Evolutionary conservation across 1,284 basidiomycete species (phyloP).

Genomic region (Tetrapyrgos nigripes): DNA sequence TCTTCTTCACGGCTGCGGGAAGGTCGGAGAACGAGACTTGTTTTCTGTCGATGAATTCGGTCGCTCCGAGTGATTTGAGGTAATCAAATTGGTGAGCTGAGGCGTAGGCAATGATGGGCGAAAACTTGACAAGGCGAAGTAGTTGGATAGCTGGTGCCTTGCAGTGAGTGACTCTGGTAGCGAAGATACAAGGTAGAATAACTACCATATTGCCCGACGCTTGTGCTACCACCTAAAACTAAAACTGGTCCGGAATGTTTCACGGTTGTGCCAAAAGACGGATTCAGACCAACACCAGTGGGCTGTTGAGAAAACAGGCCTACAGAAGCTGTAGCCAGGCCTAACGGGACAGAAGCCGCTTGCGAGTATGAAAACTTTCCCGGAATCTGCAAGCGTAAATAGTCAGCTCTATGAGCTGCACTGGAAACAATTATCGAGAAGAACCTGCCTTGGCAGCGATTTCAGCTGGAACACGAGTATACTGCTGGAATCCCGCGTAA

Average conservation of each 20-base stretch:
- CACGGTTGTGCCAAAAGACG: conserved; percentile 10
- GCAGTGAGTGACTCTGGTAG: background rate
- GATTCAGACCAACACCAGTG: conserved; percentile 11
- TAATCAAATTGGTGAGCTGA: background rate
- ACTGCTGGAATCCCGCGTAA: conserved; percentile 11
- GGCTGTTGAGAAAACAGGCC: conserved; percentile 4
- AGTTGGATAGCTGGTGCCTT: conserved; percentile 13
- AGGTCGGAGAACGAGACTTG: background rate
- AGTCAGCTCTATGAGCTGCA: too few relatives aligned
- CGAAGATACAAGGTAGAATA: background rate
- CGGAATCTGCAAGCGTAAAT: too few relatives aligned
- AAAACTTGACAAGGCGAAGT: conserved; percentile 8
- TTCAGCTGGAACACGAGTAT: conserved; percentile 8
- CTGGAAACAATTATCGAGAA: too few relatives aligned
- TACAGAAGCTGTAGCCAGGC: conserved; percentile 5
- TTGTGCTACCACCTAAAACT: conserved; percentile 12
- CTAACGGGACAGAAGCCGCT: conserved; percentile 7
- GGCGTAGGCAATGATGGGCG: conserved; percentile 12
- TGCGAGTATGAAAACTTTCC: conserved; percentile 1
- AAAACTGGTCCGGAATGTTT: conserved; percentile 6
- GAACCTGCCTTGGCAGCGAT: conserved; percentile 4
- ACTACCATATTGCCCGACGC: conserved; percentile 17
- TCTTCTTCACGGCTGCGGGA: background rate
- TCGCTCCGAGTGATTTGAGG: conserved; percentile 12
- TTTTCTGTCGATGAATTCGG: conserved; percentile 14